Percentiles rank a stretch among this genome's conserved stretches.
Conservation (phyloP, 2,329 filamentous ascomycete species). For the Fusarium pseudograminearum region DNA sequence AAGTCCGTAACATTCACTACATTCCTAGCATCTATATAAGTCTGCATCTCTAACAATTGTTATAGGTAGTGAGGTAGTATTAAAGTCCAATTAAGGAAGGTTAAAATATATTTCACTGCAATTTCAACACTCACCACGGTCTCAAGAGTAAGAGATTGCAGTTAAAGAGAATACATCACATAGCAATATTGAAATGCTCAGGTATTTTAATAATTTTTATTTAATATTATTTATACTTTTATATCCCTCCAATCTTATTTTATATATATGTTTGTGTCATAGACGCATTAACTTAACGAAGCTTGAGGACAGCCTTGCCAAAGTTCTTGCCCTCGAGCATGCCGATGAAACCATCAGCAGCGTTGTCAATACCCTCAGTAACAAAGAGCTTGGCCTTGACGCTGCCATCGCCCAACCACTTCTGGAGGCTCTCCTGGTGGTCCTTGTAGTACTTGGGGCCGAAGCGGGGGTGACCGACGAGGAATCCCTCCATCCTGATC, state of each 20-base stretch:
- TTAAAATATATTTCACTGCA: too few relatives aligned
- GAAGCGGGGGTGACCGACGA: constrained; percentile 74
- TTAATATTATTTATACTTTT: constrained; percentile 1
- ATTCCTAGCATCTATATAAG: too few relatives aligned
- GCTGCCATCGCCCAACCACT: constrained; percentile 81
- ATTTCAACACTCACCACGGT: neutral
- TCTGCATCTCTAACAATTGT: too few relatives aligned
- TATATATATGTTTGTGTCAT: constrained; percentile 21
- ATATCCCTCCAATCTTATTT: neutral
- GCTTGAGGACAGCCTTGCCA: constrained; percentile 84
- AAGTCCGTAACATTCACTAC: too few relatives aligned
- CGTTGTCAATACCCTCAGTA: constrained; percentile 84
- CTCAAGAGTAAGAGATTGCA: accelerated
- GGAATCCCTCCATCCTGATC: constrained; percentile 79
- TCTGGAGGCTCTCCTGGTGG: constrained; percentile 79
- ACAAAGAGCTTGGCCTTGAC: constrained; percentile 77
- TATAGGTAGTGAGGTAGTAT: too few relatives aligned
- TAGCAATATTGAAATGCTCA: neutral
- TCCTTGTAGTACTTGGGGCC: constrained; percentile 74
- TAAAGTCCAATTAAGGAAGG: too few relatives aligned
- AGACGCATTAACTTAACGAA: constrained; percentile 44
- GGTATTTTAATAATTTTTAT: constrained; percentile 12
- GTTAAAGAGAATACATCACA: accelerated
- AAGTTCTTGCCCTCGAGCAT: constrained; percentile 85
- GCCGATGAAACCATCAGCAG: constrained; percentile 77